Base-by-base conservation (phyloP, 768 basidiomycete species). In the Ramaria sp. region DNA sequence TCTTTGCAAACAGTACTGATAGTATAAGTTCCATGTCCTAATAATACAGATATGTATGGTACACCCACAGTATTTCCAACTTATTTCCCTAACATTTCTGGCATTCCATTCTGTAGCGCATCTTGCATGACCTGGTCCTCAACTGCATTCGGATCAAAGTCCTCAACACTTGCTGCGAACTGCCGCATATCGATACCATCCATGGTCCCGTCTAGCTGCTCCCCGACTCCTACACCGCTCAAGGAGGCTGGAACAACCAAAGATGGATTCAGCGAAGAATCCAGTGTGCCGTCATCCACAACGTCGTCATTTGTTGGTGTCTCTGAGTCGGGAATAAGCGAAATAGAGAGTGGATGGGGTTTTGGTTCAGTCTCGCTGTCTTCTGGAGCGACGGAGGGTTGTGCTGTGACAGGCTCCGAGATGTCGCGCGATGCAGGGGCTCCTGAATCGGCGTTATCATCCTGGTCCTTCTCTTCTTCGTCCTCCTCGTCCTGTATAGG, bases 391-490 rank as follows among this genome's bases (percentile, higher is more conserved):
- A 58, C 19, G 30, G 58, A 59, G 62, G 72, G 71, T 11, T 63
- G 63, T 7, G 63, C 65, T 4, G 68, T 64, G 20, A 69, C 63
- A 7, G 71, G 66, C 59, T 73, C 75, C 7, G 74, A 70, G 24
- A 63, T 65, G 19, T 72, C 75, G 24, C 70, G 70, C 13, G 71
- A 69, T 15, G 62, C 53, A 4, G 68, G 68, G 7, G 70, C 76
- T 20, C 71, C 70, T 15, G 77, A 75, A 19, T 68, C 67, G 5
- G 67, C 55, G 9, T 66, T 63, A 59, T 86, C 86, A 54, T 88
- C 88, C 59, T 81, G 78, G 55, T 87, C 85, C 67, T 83, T 76
- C 55, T 90, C 88, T 48, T 88, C 87, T 51, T 86, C 78, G n/a
- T 74, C 79, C 34, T 90, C 89, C 0, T 80, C 82, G 7, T 56